Base-by-base conservation (phyloP, 1,139 yeast species). In the Candida labiduridarum region DNA sequence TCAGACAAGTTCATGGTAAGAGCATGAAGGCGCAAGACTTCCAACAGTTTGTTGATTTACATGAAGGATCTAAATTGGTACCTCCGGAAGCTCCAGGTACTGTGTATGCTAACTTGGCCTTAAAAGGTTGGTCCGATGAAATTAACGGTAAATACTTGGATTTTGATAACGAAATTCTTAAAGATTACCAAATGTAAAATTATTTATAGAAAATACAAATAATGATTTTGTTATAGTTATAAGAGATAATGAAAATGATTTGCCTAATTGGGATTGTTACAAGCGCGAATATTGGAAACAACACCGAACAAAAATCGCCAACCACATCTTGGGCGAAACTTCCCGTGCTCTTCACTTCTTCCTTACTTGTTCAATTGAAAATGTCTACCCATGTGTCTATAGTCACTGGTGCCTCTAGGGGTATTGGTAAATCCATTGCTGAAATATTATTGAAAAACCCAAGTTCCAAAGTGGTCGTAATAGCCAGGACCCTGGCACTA, bases 371-470 rank as follows among this genome's bases (percentile, higher is more conserved):
- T 25, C 10, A 25, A 25, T 34, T 34, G 9, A 34, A n/a, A 34
- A 38, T 38, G 41, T 38, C 41, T 45, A 16, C 49, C 12, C 55
- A 54, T 43, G 56, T 54, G 8, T 46, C 55, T 36, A 74, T 86
- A 43, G 78, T 86, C 19, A 85, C 91, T 2, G 92, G 92, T n/a
- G 89, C 87, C 29, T 84, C 89, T 12, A 76, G 79, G 59, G 74
- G 81, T 71, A 85, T 91, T 62, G 98, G 97, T 9, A 79, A 77
- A 31, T 76, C 92, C 2, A 82, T 87, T 58, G 90, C 87, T 8
- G 76, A 79, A 39, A 63, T 74, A 6, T 66, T 86, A 36, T 71
- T 89, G 11, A 51, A 66, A 9, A 59, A 70, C 10, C 54, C 71
- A 0, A 62, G 67, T 15, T 70, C 82, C 36, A 73, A 71, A 43